Percentiles rank a stretch among this genome's conserved stretches.
Evolutionary conservation across 257 asterid genomes (phyloP).

Genomic region (Apocynum venetum): DNA sequence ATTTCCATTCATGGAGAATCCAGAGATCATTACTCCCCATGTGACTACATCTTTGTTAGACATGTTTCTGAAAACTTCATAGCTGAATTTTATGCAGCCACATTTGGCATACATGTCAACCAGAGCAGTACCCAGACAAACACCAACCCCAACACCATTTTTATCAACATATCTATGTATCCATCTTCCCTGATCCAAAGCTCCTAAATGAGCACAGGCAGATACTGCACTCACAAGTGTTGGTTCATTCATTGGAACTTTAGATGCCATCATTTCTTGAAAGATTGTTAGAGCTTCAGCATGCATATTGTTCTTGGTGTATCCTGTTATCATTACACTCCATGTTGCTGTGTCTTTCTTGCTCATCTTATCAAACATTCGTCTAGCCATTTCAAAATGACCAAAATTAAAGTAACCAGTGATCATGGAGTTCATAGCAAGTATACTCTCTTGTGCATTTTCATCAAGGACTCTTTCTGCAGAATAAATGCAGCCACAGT

Average conservation of each 20-base stretch:
- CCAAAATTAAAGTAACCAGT: conserved; percentile 25
- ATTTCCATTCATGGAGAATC: conserved; percentile 24
- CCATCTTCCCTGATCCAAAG: conserved; percentile 34
- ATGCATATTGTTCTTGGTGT: conserved; percentile 25
- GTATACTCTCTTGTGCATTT: background rate
- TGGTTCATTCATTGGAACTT: conserved; percentile 19
- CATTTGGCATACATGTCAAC: conserved; percentile 34
- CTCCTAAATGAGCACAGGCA: conserved; percentile 30
- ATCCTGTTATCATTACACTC: conserved; percentile 31
- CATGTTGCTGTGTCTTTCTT: conserved; percentile 25
- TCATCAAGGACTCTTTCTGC: conserved; percentile 21
- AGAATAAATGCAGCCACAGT: conserved; percentile 17
- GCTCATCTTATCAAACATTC: conserved; percentile 15
- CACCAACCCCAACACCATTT: background rate
- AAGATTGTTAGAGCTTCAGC: conserved; percentile 15
- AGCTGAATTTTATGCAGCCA: conserved; percentile 27
- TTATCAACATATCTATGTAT: conserved; percentile 24
- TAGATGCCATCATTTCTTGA: conserved; percentile 23
- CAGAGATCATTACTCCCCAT: conserved; percentile 30
- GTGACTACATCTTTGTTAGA: conserved; percentile 25
- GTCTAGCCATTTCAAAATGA: conserved; percentile 6
- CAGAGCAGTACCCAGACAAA: conserved; percentile 21
- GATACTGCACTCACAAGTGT: conserved; percentile 28
- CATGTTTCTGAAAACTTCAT: conserved; percentile 19
- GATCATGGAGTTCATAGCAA: conserved; percentile 23